Conservation (phyloP, 1,139 yeast species). For the Geotrichum klebahnii region DNA sequence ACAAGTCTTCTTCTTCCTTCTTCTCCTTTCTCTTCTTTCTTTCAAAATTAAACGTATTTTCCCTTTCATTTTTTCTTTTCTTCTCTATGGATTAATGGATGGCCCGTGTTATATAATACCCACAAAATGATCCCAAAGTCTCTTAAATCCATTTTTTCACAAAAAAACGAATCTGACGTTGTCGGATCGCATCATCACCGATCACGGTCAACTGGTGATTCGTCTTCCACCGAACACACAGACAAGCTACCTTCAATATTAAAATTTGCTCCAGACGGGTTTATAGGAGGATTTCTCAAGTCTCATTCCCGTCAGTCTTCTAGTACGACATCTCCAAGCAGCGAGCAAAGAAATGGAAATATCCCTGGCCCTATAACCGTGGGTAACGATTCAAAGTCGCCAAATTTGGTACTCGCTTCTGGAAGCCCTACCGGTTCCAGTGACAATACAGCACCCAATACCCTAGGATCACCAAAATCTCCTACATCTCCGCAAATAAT, state of each 20-base stretch:
- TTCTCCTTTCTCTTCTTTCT: no score
- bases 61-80: background rate
- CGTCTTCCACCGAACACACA: background rate
- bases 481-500: no score
- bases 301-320: conserved; percentile 7
- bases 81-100: no score
- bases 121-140: background rate
- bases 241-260: background rate
- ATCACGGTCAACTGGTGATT: background rate
- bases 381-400: no score
- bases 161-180: background rate
- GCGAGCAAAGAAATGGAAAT: no score
- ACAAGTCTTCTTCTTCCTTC: no score
- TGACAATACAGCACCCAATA: no score
- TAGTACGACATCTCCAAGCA: background rate
- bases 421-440: no score
- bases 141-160: conserved; percentile 5
- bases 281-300: conserved; percentile 9
- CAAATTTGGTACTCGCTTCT: no score
- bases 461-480: no score
- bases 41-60: no score
- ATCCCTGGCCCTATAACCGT: no score
- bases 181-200: background rate
- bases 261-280: background rate
- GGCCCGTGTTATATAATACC: background rate